Evolutionary conservation across 495 filamentous ascomycete genomes (phyloP), one percentile per base, ranked within the genome.

Genomic region (Hypoxylon fragiforme): DNA sequence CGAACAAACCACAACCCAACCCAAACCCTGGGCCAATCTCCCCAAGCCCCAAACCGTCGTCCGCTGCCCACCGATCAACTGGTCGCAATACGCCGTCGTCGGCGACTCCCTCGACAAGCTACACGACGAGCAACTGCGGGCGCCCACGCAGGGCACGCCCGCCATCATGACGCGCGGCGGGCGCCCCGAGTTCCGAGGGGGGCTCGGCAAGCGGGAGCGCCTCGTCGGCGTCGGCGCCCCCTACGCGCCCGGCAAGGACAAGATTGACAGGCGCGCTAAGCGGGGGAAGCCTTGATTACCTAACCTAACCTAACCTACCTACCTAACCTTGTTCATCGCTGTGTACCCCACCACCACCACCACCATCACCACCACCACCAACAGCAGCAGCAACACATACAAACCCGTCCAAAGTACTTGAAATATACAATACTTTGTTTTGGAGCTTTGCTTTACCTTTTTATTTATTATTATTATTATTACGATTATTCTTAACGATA

Each of bases 11-110:
- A 5, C 31, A 34, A 12, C 31, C 5, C 11, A 48, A 57, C 21
- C 41, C n/a, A 34, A 32, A 41, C 65, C 60, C 15, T 77, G 63
- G 70, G 41, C 61, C 13, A 75, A 70, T 15, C 79, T 96, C 1
- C 91, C 91, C 0, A 77, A 76, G 14, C 82, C 88, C n/a, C 91
- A 96, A 72, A 90, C 85, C 58, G 73, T 96, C 2, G 82, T 94
- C 7, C 85, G 91, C 26, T 87, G 83, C 74, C 91, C 91, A 18
- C 85, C 89, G 1, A 81, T 96, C 51, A 95, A 95, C 73, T 96
- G 91, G 91, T 81, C 82, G 4, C 90, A 95, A 65, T 96, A 96
- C 66, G 86, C 86, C 50, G 76, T 95, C 13, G 84, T 91, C 1
- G 91, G 90, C 19, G 85, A 88, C 48, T 77, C 86, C 8, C 71